A percentile compares a stretch with the other conserved stretches of the same genome.
Evolutionary conservation across 2,329 filamentous ascomycete species (phyloP).

Genomic region (Fonsecaea multimorphosa): DNA sequence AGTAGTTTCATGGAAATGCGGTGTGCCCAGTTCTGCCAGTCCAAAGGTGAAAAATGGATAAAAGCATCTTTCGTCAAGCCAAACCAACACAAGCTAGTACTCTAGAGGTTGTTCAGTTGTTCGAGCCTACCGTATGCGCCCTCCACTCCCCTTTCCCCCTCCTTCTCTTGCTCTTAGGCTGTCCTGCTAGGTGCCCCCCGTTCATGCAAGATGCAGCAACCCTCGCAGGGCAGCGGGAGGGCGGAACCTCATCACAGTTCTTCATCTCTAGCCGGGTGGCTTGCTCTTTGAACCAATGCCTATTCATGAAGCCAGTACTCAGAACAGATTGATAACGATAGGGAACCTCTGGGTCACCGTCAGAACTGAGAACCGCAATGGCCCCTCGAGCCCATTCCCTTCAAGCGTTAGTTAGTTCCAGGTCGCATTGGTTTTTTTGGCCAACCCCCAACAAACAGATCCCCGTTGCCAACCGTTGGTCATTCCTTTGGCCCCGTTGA

Average conservation of each 20-base stretch:
- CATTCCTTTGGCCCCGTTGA: not conserved
- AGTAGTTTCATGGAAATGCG: not conserved
- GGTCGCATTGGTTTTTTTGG: not conserved
- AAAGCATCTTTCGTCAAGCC: conserved; percentile 1
- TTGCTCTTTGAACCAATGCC: conserved; percentile 6
- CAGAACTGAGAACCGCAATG: not conserved
- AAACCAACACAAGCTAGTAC: conserved; percentile 1
- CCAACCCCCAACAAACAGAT: not conserved
- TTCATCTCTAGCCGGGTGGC: conserved; percentile 8
- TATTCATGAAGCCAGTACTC: conserved; percentile 8
- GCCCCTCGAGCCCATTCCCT: not conserved
- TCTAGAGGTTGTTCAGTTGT: no score
- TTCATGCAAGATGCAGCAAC: conserved; percentile 6
- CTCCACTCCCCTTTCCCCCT: not conserved
- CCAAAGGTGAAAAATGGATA: not conserved
- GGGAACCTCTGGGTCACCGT: not conserved
- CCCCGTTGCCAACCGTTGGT: not conserved
- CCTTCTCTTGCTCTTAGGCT: not conserved
- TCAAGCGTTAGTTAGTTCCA: not conserved
- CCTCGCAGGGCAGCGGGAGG: not conserved
- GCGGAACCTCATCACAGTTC: conserved; percentile 5
- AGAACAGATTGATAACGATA: conserved; percentile 10
- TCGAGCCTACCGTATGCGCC: no score
- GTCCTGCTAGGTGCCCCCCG: not conserved
- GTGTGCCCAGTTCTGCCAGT: conserved; percentile 4